Conservation (phyloP, 1,139 yeast genomes). For the Komagataea norvegica region DNA sequence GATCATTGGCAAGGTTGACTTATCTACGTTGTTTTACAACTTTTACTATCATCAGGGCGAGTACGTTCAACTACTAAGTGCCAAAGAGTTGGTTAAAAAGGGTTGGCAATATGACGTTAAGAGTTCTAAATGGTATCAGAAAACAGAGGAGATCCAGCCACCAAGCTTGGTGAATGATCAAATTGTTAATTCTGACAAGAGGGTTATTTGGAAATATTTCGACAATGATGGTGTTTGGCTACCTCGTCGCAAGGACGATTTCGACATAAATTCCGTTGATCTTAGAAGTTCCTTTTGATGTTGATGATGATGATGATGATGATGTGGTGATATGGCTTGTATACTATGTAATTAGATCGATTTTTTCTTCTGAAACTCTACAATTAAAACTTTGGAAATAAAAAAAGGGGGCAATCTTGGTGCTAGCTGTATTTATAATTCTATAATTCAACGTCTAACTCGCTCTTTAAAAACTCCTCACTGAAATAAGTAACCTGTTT, state of each 20-base stretch:
- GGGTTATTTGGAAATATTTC: slow-evolving; percentile 71
- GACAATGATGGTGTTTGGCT: slow-evolving; percentile 91
- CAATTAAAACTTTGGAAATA: too few species aligned
- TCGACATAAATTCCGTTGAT: slow-evolving; percentile 43
- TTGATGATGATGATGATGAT: background rate
- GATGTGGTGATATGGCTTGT: too few species aligned
- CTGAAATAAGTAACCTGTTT: slow-evolving; percentile 71
- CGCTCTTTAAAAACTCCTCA: slow-evolving; percentile 54
- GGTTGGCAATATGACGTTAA: slow-evolving; percentile 86
- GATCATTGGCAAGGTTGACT: slow-evolving; percentile 69
- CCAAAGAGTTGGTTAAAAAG: slow-evolving; percentile 72
- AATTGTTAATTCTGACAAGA: slow-evolving; percentile 40
- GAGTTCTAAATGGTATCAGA: slow-evolving; percentile 79
- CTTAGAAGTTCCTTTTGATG: slow-evolving; percentile 21
- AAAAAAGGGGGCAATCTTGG: too few species aligned
- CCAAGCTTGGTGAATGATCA: slow-evolving; percentile 22
- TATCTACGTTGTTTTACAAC: slow-evolving; percentile 86
- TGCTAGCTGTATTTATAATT: background rate
- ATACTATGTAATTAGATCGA: slow-evolving; percentile 1
- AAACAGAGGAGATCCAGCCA: slow-evolving; percentile 41
- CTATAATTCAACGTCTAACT: slow-evolving; percentile 26
- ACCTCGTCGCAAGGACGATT: slow-evolving; percentile 70
- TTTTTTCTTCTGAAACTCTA: too few species aligned
- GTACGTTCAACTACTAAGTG: slow-evolving; percentile 75
- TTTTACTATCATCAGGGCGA: slow-evolving; percentile 75